Conservation (phyloP, 805 yeast species). For the Pichia membranifaciens region DNA sequence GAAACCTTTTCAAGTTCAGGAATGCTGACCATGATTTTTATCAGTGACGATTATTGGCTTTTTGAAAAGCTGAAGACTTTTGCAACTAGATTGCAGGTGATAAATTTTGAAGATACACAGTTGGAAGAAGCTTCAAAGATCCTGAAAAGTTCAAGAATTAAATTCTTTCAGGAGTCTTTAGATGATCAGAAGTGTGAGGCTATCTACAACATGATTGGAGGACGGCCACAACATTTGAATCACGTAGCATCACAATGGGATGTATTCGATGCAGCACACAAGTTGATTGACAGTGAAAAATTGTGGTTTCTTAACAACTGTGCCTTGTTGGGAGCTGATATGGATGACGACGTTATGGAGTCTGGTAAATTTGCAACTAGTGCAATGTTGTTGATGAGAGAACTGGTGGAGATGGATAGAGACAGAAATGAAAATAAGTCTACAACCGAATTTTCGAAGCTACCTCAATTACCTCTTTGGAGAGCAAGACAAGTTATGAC, state of each 20-base stretch:
- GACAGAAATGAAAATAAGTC: constrained; percentile 22
- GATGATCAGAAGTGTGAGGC: constrained; percentile 30
- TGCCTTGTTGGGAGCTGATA: constrained; percentile 64
- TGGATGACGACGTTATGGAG: constrained; percentile 91
- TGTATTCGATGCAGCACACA: constrained; percentile 56
- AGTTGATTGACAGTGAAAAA: constrained; percentile 69
- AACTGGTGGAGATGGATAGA: constrained; percentile 63
- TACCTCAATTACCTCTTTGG: constrained; percentile 79
- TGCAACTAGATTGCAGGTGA: constrained; percentile 69
- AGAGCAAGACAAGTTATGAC: constrained; percentile 82
- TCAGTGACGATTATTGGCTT: constrained; percentile 83
- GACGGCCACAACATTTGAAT: constrained; percentile 76
- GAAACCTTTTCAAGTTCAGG: constrained; percentile 72
- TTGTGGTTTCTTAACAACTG: constrained; percentile 85
- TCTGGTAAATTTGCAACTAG: constrained; percentile 68
- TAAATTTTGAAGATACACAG: constrained; percentile 60
- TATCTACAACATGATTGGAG: constrained; percentile 69
- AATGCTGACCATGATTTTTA: constrained; percentile 58
- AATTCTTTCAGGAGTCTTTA: constrained; percentile 36
- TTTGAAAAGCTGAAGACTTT: constrained; percentile 67
- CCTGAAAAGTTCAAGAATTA: constrained; percentile 43
- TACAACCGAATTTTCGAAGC: constrained; percentile 19
- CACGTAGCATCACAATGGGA: constrained; percentile 59
- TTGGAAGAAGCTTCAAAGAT: constrained; percentile 52
- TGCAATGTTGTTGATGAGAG: constrained; percentile 68